Evolutionary conservation across 805 yeast genomes (phyloP), one percentile per base, ranked within the genome.

Genomic region (Ogataea thermomethanolica): DNA sequence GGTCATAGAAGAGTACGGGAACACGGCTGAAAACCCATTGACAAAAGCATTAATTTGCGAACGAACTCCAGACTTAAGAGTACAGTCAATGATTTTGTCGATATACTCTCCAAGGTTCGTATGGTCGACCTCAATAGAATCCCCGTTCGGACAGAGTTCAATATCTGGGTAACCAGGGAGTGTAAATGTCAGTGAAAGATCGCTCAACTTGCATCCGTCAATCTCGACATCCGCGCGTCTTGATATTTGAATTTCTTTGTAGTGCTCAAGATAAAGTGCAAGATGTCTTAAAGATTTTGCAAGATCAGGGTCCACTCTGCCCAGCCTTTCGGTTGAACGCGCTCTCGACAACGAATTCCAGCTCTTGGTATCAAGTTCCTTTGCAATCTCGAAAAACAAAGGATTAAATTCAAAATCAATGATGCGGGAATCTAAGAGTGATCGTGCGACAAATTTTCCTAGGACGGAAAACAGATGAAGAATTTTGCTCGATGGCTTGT

Each of bases 391-490:
- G 56, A 91, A 84, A 55, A 91, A 87, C 3, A 78, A 59, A 0
- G 79, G 74, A 55, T 79, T 87, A 64, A 91, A 81, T 33, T 78
- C 70, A 59, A 91, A 80, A 58, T 93, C 98, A 33, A 91, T 73
- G 33, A 90, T 79, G 48, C 98, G 70, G n/a, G 86, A 81, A 61
- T 91, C 99, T 37, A 91, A 61, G 56, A 90, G 66, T 0, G 96
- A 84, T 44, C 97, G 72, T 0, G 96, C 96, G 37, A 89, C 70
- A 56, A 93, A 88, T 38, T 76, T 78, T 3, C 99, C 99, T 45
- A 91, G 64, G 14, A 76, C 71, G 11, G 71, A 68, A 59, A 87
- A 91, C 33, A 80, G 60, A 21, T 70, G 69, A 5, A 80, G 41
- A 0, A 71, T 63, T 40, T 70, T 73, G 8, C 59, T 52, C 22